Percentiles rank a stretch among this genome's conserved stretches.
phyloP scores from a whole-genome alignment of 164 flowering plant species.

The Stephania yunnanensis region DNA sequence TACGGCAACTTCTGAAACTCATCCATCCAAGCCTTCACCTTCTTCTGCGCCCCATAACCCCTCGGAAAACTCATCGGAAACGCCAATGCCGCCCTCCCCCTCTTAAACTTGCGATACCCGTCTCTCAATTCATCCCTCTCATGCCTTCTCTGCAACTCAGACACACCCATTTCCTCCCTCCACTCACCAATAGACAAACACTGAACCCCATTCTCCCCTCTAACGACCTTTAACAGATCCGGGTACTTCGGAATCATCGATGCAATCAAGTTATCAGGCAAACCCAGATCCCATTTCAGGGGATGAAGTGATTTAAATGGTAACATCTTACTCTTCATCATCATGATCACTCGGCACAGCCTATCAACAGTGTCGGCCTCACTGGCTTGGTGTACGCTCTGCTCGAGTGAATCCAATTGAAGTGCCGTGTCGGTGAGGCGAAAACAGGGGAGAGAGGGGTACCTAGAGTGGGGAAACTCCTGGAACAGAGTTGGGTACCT shows the following conservation, averaged over 20 bases:
- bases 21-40: slow-evolving; percentile 93
- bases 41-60: slow-evolving; percentile 81
- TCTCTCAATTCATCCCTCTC: slow-evolving; percentile 35
- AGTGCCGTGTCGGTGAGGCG: slow-evolving; percentile 55
- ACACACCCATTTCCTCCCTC: slow-evolving; percentile 66
- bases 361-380: slow-evolving; percentile 52
- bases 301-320: slow-evolving; percentile 54
- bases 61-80: slow-evolving; percentile 87
- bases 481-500: slow-evolving; percentile 75
- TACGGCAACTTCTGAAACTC: slow-evolving; percentile 91
- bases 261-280: slow-evolving; percentile 60
- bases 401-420: slow-evolving; percentile 49
- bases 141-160: slow-evolving; percentile 57
- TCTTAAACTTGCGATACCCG: slow-evolving; percentile 54
- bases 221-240: slow-evolving; percentile 48
- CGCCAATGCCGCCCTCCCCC: slow-evolving; percentile 43
- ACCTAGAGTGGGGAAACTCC: slow-evolving; percentile 65
- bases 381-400: slow-evolving; percentile 25
- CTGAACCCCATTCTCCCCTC: slow-evolving; percentile 45
- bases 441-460: slow-evolving; percentile 62
- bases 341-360: slow-evolving; percentile 67
- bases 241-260: slow-evolving; percentile 47
- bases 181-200: slow-evolving; percentile 50
- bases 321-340: slow-evolving; percentile 36
- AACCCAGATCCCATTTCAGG: slow-evolving; percentile 83